Evolutionary conservation across 1,284 basidiomycete species (phyloP).

Genomic region (Sparassis latifolia): DNA sequence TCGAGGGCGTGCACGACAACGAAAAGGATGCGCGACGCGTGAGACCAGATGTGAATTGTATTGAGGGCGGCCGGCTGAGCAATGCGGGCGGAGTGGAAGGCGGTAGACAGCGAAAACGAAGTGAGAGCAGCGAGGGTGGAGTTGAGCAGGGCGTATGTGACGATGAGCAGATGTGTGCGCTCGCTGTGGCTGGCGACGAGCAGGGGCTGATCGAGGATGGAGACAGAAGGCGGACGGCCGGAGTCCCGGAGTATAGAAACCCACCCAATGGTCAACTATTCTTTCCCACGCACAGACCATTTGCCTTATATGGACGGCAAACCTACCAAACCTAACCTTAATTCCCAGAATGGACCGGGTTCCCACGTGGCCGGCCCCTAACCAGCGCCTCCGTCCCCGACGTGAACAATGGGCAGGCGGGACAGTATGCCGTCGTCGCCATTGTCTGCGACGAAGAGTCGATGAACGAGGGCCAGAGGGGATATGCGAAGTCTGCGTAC

Average conservation of each 20-base stretch:
- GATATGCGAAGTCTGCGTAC: too few species aligned
- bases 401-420: slow-evolving; percentile 2
- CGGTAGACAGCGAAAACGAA: slow-evolving; percentile 9
- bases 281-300: slow-evolving; percentile 27
- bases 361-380: slow-evolving; percentile 20
- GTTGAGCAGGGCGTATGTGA: slow-evolving; percentile 18
- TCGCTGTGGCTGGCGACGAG: slow-evolving; percentile 28
- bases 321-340: slow-evolving; percentile 22
- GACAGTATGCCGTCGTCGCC: slow-evolving; percentile 4
- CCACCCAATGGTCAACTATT: slow-evolving; percentile 14
- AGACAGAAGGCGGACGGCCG: slow-evolving; percentile 30
- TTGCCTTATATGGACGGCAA: slow-evolving; percentile 11
- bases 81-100: slow-evolving; percentile 14
- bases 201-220: slow-evolving; percentile 27
- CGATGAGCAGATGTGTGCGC: slow-evolving; percentile 22
- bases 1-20: slow-evolving; percentile 15
- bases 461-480: background rate
- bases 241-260: slow-evolving; percentile 22
- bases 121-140: slow-evolving; percentile 8
- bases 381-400: slow-evolving; percentile 12
- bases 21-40: slow-evolving; percentile 27
- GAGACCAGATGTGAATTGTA: slow-evolving; percentile 14
- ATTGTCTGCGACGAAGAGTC: slow-evolving; percentile 10
- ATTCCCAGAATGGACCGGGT: slow-evolving; percentile 10
- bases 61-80: slow-evolving; percentile 7